phyloP scores from a whole-genome alignment of 2,329 filamentous ascomycete genomes.

The Curvularia eragrostidis region DNA sequence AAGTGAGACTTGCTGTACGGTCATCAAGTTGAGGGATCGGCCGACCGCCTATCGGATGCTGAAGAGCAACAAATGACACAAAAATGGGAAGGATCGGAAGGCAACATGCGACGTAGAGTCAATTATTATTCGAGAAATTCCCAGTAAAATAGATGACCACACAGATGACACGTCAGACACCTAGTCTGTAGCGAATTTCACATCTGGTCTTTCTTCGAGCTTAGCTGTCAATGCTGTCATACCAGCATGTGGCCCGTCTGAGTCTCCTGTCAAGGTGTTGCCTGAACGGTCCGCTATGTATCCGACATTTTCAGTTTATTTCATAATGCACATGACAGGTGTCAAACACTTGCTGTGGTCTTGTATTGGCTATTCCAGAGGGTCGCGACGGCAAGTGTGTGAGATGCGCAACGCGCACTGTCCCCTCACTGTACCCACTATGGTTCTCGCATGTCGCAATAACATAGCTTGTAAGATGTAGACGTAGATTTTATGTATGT shows the following conservation, averaged over 20 bases:
- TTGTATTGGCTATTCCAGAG: conserved; percentile 30
- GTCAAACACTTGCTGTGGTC: conserved; percentile 19
- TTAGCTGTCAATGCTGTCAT: conserved; percentile 39
- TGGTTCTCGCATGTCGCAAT: conserved; percentile 26
- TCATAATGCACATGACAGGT: conserved; percentile 30
- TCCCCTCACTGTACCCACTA: conserved; percentile 20
- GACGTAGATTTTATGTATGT: not conserved
- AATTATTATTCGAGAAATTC: conserved; percentile 25
- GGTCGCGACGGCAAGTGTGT: conserved; percentile 38
- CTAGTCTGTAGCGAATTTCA: conserved; percentile 34
- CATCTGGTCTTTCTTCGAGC: conserved; percentile 15
- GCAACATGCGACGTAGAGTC: conserved; percentile 2
- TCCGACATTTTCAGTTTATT: conserved; percentile 22
- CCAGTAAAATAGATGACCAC: conserved; percentile 2
- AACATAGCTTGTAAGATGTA: conserved; percentile 13
- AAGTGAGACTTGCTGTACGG: not conserved
- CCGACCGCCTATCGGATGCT: not conserved
- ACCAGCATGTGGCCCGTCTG: conserved; percentile 32
- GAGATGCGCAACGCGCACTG: conserved; percentile 43
- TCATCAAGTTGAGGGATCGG: not conserved
- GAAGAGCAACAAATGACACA: not conserved
- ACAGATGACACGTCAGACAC: conserved; percentile 29
- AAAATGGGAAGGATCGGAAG: not conserved
- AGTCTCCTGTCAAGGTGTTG: conserved; percentile 21
- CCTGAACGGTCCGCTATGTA: conserved; percentile 31